Evolutionary conservation across 495 filamentous ascomycete species (phyloP).

Genomic region (Staphylotrichum longicolle): DNA sequence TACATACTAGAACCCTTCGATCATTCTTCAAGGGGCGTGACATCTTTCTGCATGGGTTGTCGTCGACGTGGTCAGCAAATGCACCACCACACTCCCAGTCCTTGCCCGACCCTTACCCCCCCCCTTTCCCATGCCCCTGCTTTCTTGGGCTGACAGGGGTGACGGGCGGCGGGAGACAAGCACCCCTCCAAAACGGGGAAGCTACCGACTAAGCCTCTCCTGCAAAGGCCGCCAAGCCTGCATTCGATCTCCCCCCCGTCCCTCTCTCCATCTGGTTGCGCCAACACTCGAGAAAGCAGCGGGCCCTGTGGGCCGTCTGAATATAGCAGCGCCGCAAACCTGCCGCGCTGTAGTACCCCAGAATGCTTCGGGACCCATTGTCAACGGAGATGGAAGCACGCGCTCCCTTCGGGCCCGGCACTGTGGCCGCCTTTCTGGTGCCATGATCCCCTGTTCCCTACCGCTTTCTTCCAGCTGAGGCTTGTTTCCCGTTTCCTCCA

Average conservation of each 20-base stretch:
- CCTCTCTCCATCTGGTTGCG: slow-evolving; percentile 31
- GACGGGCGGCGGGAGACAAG: slow-evolving; percentile 16
- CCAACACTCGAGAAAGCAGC: slow-evolving; percentile 20
- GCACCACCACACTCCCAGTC: no score
- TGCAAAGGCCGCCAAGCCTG: slow-evolving; percentile 30
- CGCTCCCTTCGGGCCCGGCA: slow-evolving; percentile 13
- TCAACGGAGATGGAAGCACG: slow-evolving; percentile 14
- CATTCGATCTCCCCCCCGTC: slow-evolving; percentile 26
- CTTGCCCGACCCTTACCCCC: neutral
- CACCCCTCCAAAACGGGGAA: slow-evolving; percentile 24
- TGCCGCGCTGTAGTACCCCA: slow-evolving; percentile 31
- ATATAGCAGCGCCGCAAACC: slow-evolving; percentile 48
- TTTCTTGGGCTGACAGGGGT: slow-evolving; percentile 29
- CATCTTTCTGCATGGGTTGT: no score
- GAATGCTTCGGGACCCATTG: slow-evolving; percentile 19
- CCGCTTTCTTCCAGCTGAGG: slow-evolving; percentile 31
- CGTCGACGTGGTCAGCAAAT: no score
- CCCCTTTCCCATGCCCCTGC: slow-evolving; percentile 12
- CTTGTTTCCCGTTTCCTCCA: slow-evolving; percentile 19
- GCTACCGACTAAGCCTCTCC: slow-evolving; percentile 26
- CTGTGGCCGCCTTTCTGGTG: slow-evolving; percentile 10
- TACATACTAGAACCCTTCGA: no score
- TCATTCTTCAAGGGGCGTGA: no score
- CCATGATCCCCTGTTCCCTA: slow-evolving; percentile 29
- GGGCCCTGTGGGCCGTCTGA: slow-evolving; percentile 35